Evolutionary conservation across 176 grass and related monocot species (phyloP).

Genomic region (Musa beccarii): DNA sequence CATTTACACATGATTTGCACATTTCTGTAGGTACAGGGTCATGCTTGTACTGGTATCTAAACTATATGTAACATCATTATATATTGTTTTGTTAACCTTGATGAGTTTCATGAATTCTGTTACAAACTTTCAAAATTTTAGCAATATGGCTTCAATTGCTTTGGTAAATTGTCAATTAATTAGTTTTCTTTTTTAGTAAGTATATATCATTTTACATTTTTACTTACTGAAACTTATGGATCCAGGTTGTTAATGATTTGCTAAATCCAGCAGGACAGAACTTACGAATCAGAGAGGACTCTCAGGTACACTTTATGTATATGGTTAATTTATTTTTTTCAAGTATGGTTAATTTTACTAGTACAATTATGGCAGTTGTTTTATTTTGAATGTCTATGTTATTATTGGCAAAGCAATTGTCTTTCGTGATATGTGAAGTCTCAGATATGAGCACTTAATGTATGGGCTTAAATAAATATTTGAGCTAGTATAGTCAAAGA

Average conservation of each 20-base stretch:
- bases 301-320: slow-evolving; percentile 38
- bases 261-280: slow-evolving; percentile 96
- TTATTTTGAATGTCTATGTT: no score
- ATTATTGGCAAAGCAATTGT: no score
- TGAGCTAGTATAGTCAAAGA: no score
- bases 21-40: neutral
- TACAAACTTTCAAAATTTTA: neutral
- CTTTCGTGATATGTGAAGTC: no score
- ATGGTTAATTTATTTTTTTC: no score
- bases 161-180: slow-evolving; percentile 7
- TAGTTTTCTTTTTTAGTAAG: neutral
- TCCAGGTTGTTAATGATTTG: slow-evolving; percentile 95
- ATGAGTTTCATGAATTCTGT: neutral
- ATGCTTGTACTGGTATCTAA: neutral
- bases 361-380: no score
- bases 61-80: neutral
- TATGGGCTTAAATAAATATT: no score
- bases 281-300: slow-evolving; percentile 93
- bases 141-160: neutral
- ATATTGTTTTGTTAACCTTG: neutral
- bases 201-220: slow-evolving; percentile 7
- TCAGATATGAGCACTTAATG: no score
- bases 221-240: slow-evolving; percentile 21
- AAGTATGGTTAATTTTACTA: no score
- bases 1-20: no score